Conservation (phyloP, 2,329 filamentous ascomycete genomes). For the Venturia pyrina region DNA sequence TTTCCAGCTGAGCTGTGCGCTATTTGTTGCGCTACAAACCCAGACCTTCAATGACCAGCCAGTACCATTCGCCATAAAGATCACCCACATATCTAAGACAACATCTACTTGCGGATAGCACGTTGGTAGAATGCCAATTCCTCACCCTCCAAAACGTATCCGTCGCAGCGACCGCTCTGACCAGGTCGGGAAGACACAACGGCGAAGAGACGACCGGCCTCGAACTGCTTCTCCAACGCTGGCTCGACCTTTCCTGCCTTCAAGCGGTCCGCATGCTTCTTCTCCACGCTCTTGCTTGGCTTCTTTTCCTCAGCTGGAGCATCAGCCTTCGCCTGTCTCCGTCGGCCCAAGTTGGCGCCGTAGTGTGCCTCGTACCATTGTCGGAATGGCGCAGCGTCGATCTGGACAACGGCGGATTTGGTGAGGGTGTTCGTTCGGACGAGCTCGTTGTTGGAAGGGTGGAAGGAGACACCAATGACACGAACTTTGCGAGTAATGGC, state of each 20-base stretch:
- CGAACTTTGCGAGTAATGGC: slow-evolving; percentile 97
- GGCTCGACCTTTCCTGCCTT: slow-evolving; percentile 88
- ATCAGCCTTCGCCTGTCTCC: slow-evolving; percentile 75
- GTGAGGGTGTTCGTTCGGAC: slow-evolving; percentile 99
- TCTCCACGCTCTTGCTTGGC: slow-evolving; percentile 77
- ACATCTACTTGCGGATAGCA: slow-evolving; percentile 86
- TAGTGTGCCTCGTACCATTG: slow-evolving; percentile 99
- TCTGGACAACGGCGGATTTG: slow-evolving; percentile 95
- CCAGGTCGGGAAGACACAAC: slow-evolving; percentile 87
- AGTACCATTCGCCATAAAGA: slow-evolving; percentile 7
- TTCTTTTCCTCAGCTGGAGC: slow-evolving; percentile 70
- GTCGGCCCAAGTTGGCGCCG: slow-evolving; percentile 78
- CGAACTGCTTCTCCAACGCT: slow-evolving; percentile 95
- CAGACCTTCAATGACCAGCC: slow-evolving; percentile 4
- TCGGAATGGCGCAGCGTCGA: slow-evolving; percentile 97
- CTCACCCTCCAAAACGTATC: slow-evolving; percentile 98
- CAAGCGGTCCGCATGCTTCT: slow-evolving; percentile 88
- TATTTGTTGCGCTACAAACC: not conserved
- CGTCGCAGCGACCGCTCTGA: slow-evolving; percentile 92
- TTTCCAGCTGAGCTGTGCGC: not conserved
- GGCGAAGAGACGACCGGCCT: slow-evolving; percentile 95
- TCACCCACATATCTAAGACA: slow-evolving; percentile 3
- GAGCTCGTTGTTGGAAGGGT: slow-evolving; percentile 99
- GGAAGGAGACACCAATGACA: slow-evolving; percentile 96
- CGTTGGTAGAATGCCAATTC: slow-evolving; percentile 99